A percentile compares a stretch with the other conserved stretches of the same genome.
These are phyloP conservation scores for Alnus rubra DNA, from an alignment of 306 rosid species.

Conservation along the genomic window DNA sequence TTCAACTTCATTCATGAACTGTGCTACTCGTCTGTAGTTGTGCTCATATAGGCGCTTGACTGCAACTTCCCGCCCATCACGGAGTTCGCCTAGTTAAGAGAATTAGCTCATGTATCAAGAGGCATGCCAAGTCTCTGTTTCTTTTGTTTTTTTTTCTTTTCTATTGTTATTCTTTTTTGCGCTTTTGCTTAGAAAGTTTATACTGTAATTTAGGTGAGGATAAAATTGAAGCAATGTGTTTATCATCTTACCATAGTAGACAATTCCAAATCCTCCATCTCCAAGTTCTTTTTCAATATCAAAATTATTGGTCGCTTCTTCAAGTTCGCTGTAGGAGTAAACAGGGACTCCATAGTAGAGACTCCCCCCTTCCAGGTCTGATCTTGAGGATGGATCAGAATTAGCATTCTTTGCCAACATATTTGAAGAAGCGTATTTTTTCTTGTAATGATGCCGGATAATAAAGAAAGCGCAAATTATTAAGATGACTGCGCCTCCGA, in stretches of 20 bases:
- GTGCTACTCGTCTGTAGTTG: slow-evolving; percentile 51
- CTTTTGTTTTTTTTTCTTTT: background rate
- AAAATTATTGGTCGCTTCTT: slow-evolving; percentile 46
- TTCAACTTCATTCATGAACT: slow-evolving; percentile 62
- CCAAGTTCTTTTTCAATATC: slow-evolving; percentile 40
- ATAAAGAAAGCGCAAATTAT: background rate
- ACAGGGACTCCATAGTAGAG: slow-evolving; percentile 33
- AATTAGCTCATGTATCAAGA: slow-evolving; percentile 18
- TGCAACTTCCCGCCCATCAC: slow-evolving; percentile 86
- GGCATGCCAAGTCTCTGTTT: background rate
- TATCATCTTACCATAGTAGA: slow-evolving; percentile 52
- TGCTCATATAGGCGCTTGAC: slow-evolving; percentile 65
- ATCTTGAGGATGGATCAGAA: slow-evolving; percentile 27
- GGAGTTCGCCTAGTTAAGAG: slow-evolving; percentile 54
- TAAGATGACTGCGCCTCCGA: background rate
- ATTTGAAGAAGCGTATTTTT: slow-evolving; percentile 15
- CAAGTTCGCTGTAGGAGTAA: slow-evolving; percentile 40
- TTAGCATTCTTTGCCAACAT: slow-evolving; percentile 24
- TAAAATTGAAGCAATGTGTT: background rate
- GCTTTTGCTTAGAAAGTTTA: background rate
- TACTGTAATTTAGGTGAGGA: background rate
- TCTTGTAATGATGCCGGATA: slow-evolving; percentile 4
- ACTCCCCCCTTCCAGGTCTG: slow-evolving; percentile 31
- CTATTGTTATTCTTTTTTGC: background rate
- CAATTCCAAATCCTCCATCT: slow-evolving; percentile 58